These are phyloP conservation scores for Mallotus repandus DNA, from an alignment of 441 rosid genomes.

Conservation along the genomic window DNA sequence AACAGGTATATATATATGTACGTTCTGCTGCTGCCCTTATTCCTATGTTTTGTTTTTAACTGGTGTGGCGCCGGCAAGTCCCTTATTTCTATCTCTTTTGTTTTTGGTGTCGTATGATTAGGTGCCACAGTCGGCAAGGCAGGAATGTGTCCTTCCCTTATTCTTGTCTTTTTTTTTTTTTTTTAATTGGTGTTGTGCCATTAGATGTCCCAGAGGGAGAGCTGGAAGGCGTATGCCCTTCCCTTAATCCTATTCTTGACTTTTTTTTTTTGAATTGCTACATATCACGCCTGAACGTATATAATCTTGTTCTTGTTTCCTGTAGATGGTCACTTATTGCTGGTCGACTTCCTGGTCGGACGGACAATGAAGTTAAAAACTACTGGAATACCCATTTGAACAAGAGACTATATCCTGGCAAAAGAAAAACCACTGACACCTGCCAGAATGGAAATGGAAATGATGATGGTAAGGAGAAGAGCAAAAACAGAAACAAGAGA, in stretches of 20 bases:
- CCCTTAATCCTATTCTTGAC: not conserved
- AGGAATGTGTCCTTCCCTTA: no score
- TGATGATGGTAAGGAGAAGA: not conserved
- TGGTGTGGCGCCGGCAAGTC: no score
- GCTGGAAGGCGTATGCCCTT: no score
- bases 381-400: conserved; percentile 80
- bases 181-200: no score
- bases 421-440: conserved; percentile 35
- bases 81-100: no score
- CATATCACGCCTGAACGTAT: no score
- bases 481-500: conserved; percentile 8
- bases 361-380: conserved; percentile 89
- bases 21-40: not conserved
- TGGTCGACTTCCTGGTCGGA: conserved; percentile 78
- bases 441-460: not conserved
- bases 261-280: no score
- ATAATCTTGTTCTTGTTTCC: not conserved
- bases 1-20: conserved; percentile 42
- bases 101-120: no score
- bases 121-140: no score
- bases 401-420: conserved; percentile 43
- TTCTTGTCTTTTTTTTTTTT: no score
- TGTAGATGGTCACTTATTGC: conserved; percentile 86
- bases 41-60: no score
- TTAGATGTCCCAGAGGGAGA: no score